phyloP scores from a whole-genome alignment of 2,329 filamentous ascomycete species.

The Colletotrichum sp. region DNA sequence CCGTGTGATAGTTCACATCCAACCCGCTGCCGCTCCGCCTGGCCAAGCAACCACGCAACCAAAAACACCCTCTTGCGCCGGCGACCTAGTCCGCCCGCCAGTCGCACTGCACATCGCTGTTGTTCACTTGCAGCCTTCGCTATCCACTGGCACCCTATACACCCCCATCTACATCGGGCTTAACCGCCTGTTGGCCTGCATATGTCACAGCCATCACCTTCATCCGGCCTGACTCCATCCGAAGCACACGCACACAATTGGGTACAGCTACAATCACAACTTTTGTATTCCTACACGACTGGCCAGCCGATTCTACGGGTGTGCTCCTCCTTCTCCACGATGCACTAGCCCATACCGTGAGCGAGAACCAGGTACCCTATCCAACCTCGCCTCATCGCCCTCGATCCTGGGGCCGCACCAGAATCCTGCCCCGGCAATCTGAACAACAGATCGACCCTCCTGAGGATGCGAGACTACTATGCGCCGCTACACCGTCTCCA shows the following conservation, averaged over 20 bases:
- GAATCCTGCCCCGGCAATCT: background rate
- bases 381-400: background rate
- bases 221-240: background rate
- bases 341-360: background rate
- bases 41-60: background rate
- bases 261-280: background rate
- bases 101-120: constrained; percentile 11
- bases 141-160: background rate
- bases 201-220: background rate
- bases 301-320: background rate
- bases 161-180: background rate
- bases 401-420: constrained; percentile 7
- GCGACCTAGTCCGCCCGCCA: background rate
- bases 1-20: constrained; percentile 12
- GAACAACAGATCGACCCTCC: background rate
- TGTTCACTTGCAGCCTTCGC: constrained; percentile 11
- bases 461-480: background rate
- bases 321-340: background rate
- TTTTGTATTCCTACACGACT: background rate
- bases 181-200: background rate
- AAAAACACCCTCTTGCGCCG: background rate
- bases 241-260: background rate
- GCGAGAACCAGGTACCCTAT: background rate
- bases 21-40: background rate
- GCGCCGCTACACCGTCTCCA: background rate